Conservation (phyloP, 2,329 filamentous ascomycete species). For the Fusarium miscanthi region DNA sequence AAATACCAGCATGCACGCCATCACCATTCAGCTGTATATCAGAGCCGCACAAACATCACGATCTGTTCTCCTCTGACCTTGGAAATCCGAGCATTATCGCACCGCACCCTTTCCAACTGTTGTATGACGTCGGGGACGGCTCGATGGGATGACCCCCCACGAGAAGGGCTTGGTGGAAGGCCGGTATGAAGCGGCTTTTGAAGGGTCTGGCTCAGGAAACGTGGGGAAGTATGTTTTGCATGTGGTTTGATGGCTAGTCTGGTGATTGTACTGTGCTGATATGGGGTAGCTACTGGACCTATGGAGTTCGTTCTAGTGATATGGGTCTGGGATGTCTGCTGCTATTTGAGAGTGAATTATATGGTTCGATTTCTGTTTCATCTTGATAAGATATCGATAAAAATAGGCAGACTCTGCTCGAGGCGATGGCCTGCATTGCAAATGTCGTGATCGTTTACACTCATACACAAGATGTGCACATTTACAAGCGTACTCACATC, state of each 20-base stretch:
- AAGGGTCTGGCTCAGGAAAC: constrained; percentile 5
- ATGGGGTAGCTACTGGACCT: background rate
- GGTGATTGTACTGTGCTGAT: constrained; percentile 12
- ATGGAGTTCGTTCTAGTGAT: background rate
- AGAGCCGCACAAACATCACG: constrained; percentile 8
- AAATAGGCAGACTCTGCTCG: background rate
- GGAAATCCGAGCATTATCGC: background rate
- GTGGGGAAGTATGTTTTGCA: constrained; percentile 31
- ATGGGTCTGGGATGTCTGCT: background rate
- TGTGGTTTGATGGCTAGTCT: constrained; percentile 7
- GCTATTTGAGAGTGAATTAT: background rate
- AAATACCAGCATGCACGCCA: constrained; percentile 13
- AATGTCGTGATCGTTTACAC: background rate
- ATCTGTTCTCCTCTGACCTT: background rate
- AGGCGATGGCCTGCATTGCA: background rate
- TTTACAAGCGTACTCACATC: background rate
- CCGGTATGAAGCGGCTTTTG: constrained; percentile 21
- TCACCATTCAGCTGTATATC: background rate
- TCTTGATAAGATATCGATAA: background rate
- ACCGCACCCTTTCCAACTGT: background rate
- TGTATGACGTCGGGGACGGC: constrained; percentile 13
- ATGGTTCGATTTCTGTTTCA: background rate
- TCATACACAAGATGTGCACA: constrained; percentile 3
- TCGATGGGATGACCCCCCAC: constrained; percentile 26
- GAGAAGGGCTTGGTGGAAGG: constrained; percentile 5